Base-by-base conservation (phyloP, 169 alveolate genomes). In the Plasmodium gonderi region DNA sequence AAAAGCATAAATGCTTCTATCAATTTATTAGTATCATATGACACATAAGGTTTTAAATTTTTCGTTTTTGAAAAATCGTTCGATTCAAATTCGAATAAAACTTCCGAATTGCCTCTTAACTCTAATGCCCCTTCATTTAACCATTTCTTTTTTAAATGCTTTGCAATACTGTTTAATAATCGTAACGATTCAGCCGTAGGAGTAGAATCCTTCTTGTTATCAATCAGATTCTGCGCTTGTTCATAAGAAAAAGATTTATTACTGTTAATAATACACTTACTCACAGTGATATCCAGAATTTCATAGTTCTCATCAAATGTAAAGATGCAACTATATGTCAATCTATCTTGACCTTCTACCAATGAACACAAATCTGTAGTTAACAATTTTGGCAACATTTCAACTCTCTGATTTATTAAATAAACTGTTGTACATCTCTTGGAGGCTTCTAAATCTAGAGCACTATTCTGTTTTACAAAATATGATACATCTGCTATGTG, bases 401-500 rank as follows among this genome's bases (percentile, higher is more conserved):
- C 99, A 77, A 99, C 98, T 65, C 99, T 96, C 85, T 98, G 97
- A 90, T 99, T 99, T 67, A 99, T 99, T 79, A 99, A 97, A 96
- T 99, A 99, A 12, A 99, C 99, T 9, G 98, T 97, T 2, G 98
- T 98, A 91, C 99, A 98, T 90, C 99, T 96, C 95, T 98, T 97
- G 11, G 99, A 98, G 0, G 99, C 99, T 95, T 99, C 99, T 69
- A 95, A 96, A 96, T 99, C 99, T 3, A 99, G 96, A 65, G 98
- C 97, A 17, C 99, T 97, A 40, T 97, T 99, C 17, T 99, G 98
- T 76, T 96, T 96, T 1, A 99, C 99, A 94, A 98, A 99, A 93
- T 99, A 98, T 47, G 99, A 97, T 5, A 99, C 99, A 94, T 99
- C 99, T 2, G 99, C 99, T 54, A 99, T 99, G 94, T 99, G 99